phyloP scores from a whole-genome alignment of 371 early-diverging fungal genomes.

The Syncephalastrum sp. region DNA sequence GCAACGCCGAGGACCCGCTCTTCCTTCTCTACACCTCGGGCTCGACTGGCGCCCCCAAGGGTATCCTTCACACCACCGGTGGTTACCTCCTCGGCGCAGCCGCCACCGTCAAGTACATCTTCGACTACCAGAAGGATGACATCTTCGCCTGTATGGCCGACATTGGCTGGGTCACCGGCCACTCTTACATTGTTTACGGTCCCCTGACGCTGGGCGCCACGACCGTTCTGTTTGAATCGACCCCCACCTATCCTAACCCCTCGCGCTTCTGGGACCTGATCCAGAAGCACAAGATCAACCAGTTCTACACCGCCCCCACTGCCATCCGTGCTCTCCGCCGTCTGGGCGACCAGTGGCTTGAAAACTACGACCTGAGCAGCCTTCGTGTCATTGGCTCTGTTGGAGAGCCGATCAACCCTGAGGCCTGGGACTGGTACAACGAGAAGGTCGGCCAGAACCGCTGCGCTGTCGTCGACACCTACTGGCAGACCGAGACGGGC shows the following conservation, averaged over 20 bases:
- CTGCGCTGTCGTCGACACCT: constrained; percentile 96
- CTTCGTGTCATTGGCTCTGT: constrained; percentile 95
- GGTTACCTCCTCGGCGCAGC: constrained; percentile 95
- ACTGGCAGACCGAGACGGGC: constrained; percentile 98
- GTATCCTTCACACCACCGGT: constrained; percentile 91
- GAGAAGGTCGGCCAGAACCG: constrained; percentile 85
- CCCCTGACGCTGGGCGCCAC: constrained; percentile 90
- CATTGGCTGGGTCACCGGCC: constrained; percentile 86
- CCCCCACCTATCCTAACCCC: constrained; percentile 85
- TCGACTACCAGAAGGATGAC: constrained; percentile 80
- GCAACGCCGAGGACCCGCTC: constrained; percentile 92
- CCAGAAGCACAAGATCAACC: constrained; percentile 91
- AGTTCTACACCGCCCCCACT: constrained; percentile 99
- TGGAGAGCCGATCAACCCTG: constrained; percentile 98
- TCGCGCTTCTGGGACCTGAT: constrained; percentile 85
- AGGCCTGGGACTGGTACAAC: constrained; percentile 98
- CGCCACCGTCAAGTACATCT: constrained; percentile 89
- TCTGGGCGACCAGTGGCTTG: constrained; percentile 80
- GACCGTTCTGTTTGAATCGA: constrained; percentile 92
- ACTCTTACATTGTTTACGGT: constrained; percentile 94
- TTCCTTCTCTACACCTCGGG: constrained; percentile 98
- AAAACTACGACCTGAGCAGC: constrained; percentile 72
- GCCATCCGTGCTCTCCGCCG: constrained; percentile 94
- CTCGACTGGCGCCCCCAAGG: constrained; percentile 97
- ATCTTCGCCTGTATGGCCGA: constrained; percentile 82